Conservation (phyloP, 192 early-diverging fungal species). For the Gamsiella multidivaricata region DNA sequence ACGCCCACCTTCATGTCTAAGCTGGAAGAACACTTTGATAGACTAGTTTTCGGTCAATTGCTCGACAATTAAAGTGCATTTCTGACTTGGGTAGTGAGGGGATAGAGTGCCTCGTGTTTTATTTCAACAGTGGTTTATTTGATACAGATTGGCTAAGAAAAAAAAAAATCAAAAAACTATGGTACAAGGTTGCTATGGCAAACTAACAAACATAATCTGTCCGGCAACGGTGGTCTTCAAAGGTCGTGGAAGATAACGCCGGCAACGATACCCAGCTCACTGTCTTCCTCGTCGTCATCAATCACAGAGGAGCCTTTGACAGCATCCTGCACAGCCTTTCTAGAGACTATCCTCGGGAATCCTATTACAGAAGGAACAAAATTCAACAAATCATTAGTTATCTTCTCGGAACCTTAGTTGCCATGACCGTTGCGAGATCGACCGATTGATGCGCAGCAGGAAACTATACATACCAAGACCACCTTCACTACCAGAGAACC, state of each 20-base stretch:
- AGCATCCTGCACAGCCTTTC: constrained; percentile 43
- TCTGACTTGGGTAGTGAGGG: too few relatives aligned
- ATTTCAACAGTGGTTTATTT: too few relatives aligned
- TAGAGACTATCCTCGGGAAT: constrained; percentile 36
- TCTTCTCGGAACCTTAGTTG: not conserved
- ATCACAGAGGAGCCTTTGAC: constrained; percentile 6
- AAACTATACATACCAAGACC: constrained; percentile 33
- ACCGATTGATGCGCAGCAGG: not conserved
- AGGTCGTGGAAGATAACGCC: constrained; percentile 49
- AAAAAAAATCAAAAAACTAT: not conserved
- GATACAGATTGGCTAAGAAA: not conserved
- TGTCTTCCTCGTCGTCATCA: constrained; percentile 36
- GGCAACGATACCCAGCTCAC: constrained; percentile 28
- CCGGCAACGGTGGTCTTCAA: not conserved
- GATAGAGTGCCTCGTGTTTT: too few relatives aligned
- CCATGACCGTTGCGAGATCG: too few relatives aligned
- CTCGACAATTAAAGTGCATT: too few relatives aligned
- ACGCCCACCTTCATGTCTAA: too few relatives aligned
- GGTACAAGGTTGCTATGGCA: not conserved
- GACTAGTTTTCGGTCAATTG: too few relatives aligned
- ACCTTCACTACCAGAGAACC: constrained; percentile 52
- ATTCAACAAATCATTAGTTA: not conserved
- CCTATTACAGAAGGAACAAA: constrained; percentile 14
- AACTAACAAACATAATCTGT: not conserved
- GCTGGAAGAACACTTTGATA: too few relatives aligned